Evolutionary conservation across 2,329 filamentous ascomycete genomes (phyloP).

Genomic region (Cephalotrichum gorgonifer): DNA sequence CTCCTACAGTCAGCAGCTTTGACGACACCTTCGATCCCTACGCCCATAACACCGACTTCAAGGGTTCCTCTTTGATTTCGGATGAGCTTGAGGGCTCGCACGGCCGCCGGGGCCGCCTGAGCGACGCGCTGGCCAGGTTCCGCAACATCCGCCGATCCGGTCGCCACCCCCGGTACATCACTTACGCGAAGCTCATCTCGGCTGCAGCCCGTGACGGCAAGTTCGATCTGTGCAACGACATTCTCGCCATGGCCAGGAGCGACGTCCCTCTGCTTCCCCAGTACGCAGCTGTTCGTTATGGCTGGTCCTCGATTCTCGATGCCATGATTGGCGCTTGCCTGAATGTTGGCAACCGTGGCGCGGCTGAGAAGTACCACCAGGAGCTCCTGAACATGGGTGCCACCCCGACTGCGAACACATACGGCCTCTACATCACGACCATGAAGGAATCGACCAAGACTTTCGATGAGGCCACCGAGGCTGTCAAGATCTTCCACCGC

Average conservation of each 20-base stretch:
- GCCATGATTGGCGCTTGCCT: conserved; percentile 93
- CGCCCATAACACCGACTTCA: conserved; percentile 81
- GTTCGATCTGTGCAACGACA: conserved; percentile 72
- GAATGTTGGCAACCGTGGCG: conserved; percentile 65
- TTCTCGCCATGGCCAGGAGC: conserved; percentile 77
- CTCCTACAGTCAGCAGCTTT: conserved; percentile 47
- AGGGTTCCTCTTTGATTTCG: conserved; percentile 81
- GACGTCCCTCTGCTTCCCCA: conserved; percentile 80
- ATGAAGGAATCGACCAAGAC: conserved; percentile 95
- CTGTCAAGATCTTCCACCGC: conserved; percentile 92
- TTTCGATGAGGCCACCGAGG: conserved; percentile 93
- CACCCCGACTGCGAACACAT: conserved; percentile 92
- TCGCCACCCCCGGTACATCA: conserved; percentile 88
- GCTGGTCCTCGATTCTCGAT: conserved; percentile 93
- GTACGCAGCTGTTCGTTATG: conserved; percentile 81
- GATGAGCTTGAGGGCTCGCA: conserved; percentile 77
- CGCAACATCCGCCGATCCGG: conserved; percentile 89
- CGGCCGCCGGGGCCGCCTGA: conserved; percentile 63
- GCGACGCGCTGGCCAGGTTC: conserved; percentile 73
- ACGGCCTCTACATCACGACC: conserved; percentile 97
- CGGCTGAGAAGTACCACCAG: conserved; percentile 81
- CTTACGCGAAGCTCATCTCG: conserved; percentile 89
- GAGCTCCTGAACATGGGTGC: conserved; percentile 85
- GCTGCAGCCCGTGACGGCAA: conserved; percentile 80
- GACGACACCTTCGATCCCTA: conserved; percentile 90